Percentiles rank a stretch among this genome's conserved stretches.
Evolutionary conservation across 2,329 filamentous ascomycete genomes (phyloP).

Genomic region (Chrysoporthe austroafricana): DNA sequence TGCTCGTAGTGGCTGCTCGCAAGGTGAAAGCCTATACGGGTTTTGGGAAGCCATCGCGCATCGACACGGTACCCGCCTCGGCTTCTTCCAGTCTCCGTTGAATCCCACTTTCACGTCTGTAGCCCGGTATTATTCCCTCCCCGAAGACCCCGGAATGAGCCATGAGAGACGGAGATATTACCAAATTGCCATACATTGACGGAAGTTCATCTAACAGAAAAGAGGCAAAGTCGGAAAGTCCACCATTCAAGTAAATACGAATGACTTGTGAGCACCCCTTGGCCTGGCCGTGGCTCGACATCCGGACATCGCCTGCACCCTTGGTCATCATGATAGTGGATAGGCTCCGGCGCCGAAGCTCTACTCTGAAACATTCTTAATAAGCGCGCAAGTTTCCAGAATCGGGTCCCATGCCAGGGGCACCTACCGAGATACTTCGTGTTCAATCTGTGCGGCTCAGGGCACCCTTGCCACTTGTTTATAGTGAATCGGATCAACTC

Average conservation of each 20-base stretch:
- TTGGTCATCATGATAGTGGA: background rate
- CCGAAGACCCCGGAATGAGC: background rate
- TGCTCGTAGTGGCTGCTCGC: background rate
- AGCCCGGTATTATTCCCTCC: background rate
- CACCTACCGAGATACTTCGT: background rate
- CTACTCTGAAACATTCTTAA: background rate
- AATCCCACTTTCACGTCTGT: background rate
- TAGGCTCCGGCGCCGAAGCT: background rate
- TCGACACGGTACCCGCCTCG: background rate
- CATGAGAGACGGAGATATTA: background rate
- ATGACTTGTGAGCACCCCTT: background rate
- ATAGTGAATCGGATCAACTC: background rate
- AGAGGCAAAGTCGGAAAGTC: background rate
- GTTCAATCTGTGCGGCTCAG: background rate
- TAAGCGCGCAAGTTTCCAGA: background rate
- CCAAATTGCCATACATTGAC: background rate
- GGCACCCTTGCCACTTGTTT: background rate
- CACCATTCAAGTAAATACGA: background rate
- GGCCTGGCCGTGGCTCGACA: background rate
- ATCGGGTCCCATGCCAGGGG: background rate
- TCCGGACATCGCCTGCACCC: background rate
- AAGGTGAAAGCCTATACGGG: background rate
- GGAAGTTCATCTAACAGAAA: background rate
- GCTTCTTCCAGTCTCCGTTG: background rate
- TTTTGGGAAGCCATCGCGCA: background rate